Percentiles rank a stretch among this genome's conserved stretches.
Conservation (phyloP, 108 stramenopile genomes). For the Pseudonitzschia multiseries region DNA sequence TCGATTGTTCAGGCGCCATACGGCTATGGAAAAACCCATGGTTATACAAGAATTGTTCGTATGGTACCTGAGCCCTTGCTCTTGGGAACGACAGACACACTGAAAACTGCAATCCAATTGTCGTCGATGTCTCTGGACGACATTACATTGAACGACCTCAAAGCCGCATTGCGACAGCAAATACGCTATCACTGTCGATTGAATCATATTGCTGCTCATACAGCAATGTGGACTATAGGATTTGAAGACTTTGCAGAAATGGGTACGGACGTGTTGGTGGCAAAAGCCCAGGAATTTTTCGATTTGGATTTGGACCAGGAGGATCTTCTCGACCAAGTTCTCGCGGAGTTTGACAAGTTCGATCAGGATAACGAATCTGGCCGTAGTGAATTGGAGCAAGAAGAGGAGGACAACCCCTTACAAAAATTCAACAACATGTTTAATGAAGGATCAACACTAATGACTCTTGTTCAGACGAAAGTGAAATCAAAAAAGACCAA, state of each 20-base stretch:
- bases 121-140: not conserved
- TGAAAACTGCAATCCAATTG: slow-evolving; percentile 10
- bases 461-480: slow-evolving; percentile 20
- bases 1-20: slow-evolving; percentile 56
- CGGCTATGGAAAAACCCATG: slow-evolving; percentile 91
- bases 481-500: not conserved
- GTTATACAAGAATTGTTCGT: slow-evolving; percentile 75
- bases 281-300: slow-evolving; percentile 34
- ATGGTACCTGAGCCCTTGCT: slow-evolving; percentile 55
- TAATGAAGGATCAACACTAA: slow-evolving; percentile 15
- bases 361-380: not conserved
- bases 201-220: slow-evolving; percentile 88
- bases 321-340: slow-evolving; percentile 9
- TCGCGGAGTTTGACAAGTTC: not conserved
- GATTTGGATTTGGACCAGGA: slow-evolving; percentile 29
- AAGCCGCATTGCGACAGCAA: slow-evolving; percentile 52
- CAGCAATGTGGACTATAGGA: slow-evolving; percentile 63
- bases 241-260: slow-evolving; percentile 37
- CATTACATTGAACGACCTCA: slow-evolving; percentile 45
- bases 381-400: not conserved
- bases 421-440: slow-evolving; percentile 12
- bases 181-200: slow-evolving; percentile 86
- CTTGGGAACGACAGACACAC: slow-evolving; percentile 45
- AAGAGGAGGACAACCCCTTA: slow-evolving; percentile 25
- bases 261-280: slow-evolving; percentile 20